Evolutionary conservation across 148 eudicot genomes (phyloP), one percentile per base, ranked within the genome.

Genomic region (Fagopyrum tataricum): DNA sequence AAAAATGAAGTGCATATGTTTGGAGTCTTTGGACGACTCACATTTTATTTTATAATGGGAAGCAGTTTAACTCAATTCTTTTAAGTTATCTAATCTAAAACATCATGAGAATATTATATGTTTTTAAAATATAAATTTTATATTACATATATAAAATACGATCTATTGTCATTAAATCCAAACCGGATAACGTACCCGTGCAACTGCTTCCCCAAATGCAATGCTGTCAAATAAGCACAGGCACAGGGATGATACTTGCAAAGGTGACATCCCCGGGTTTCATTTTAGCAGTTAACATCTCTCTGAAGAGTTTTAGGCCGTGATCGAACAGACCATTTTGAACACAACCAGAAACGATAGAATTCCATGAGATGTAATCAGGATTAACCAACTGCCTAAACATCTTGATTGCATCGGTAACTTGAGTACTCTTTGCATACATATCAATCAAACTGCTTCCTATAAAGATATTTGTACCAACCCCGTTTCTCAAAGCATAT

Each of bases 281-380:
- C 78, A 91, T 71, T 58, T 81, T 81, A 66, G 85, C 82, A 46
- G 13, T 64, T 51, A 90, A 53, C 98, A 93, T 93, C 70, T 85
- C 74, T 74, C 94, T 81, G 72, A 93, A 93, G 64, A 87, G 82
- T 69, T 77, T 86, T 20, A 93, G 71, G 37, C 92, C 96, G 70
- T 87, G 86, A 74, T 89, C 88, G 80, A 89, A 90, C 24, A 75
- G 76, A 47, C 94, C 94, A 70, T 90, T 93, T 78, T 91, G 92
- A 23, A 46, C 72, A 70, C 52, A 70, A 23, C 82, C 82, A 1
- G 61, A 62, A 49, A 31, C 2, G 37, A 31, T 31, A 31, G 37
- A 31, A 31, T 31, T 31, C 37, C 37, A 31, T 31, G 37, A 76
- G 58, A 84, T 73, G 31, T 81, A 78, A 41, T 84, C 87, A 14